Base-by-base conservation (phyloP, 164 flowering plant species). In the Echeveria elegans region DNA sequence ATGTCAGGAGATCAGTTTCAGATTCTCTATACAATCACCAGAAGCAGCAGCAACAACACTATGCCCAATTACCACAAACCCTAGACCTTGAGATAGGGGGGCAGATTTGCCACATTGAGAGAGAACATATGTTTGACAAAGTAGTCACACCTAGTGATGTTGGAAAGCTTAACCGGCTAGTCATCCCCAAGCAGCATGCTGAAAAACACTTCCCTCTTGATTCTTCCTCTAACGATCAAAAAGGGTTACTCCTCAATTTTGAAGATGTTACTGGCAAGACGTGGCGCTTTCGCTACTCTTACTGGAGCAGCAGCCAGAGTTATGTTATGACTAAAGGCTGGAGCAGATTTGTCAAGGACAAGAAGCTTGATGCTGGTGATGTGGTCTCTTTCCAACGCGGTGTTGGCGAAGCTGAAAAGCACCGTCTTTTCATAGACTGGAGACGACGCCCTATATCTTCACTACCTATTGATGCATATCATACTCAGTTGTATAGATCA, bases 261-360 rank as follows among this genome's bases (percentile, higher is more conserved):
- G 97, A 93, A 68, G 98, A 93, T 71, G 71, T 85, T 19, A 74
- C 71, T 23, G 98, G 98, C 37, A 90, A 88, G 78, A 78, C 86
- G 1, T 93, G 98, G 98, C 66, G 96, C 30, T 93, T 93, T 72
- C 73, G 96, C 10, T 93, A 93, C 74, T 93, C 98, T 9, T 93
- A 93, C 72, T 93, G 98, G 98, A 90, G 88, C 72, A 93, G 98
- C 74, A 88, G 96, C 82, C 98, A 93, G 78, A 93, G 98, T 83
- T 93, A 93, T 67, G 98, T 93, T 18, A 90, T 93, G 94, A 93
- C 98, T 31, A 93, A 93, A 75, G 98, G 98, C 1, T 93, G 98
- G 98, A 88, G 94, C 77, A 79, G 97, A 7, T 93, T 93, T 47
- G 98, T 93, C 16, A 90, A 93, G 79, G 98, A 93, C 76, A 93